Evolutionary conservation across 2,329 filamentous ascomycete genomes (phyloP), one percentile per base, ranked within the genome.

Genomic region (Mycosphaerelloides madeirae): DNA sequence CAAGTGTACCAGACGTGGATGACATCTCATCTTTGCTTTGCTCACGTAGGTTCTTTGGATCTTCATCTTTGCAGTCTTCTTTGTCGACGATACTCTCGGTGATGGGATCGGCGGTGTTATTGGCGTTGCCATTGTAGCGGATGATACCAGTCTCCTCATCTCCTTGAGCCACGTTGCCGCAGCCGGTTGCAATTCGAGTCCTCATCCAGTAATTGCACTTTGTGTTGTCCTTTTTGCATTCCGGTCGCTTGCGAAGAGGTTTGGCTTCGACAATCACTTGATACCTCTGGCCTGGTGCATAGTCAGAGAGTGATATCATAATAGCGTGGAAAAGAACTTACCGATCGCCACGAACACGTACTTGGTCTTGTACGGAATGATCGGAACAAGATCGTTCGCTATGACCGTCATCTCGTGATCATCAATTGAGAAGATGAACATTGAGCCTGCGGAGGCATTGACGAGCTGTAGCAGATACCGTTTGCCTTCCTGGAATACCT

Each of bases 381-480:
- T 65, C 1, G 71, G 70, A 6, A 68, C 63, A 32, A 72, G 67
- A 41, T 74, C 71, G 2, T 65, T 59, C 2, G 66, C 62, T 33
- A 74, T 66, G 32, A 74, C 68, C 8, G 65, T 65, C 43, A 74
- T 66, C 5, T 57, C 53, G 44, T 74, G 71, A 7, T 62, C 60
- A 41, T 72, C 68, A 31, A 70, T 54, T 4, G 58, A 57, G 19
- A 70, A 63, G 33, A 65, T 59, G 45, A 68, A 62, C 48, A 56
- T 57, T 31, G 61, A 61, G 53, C 69, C 66, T 32, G 66, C 62
- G 14, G 63, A 64, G 2, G 49, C 46, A 52, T 74, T 74, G 43
- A 71, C 59, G 2, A 74, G 58, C 13, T 70, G 65, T n/a, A 74
- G 55, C n/a, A 65, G 57, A 46, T 74, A 70, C 36, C 62, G 62